phyloP scores from a whole-genome alignment of 164 flowering plant species.

The Litsea cubeba region DNA sequence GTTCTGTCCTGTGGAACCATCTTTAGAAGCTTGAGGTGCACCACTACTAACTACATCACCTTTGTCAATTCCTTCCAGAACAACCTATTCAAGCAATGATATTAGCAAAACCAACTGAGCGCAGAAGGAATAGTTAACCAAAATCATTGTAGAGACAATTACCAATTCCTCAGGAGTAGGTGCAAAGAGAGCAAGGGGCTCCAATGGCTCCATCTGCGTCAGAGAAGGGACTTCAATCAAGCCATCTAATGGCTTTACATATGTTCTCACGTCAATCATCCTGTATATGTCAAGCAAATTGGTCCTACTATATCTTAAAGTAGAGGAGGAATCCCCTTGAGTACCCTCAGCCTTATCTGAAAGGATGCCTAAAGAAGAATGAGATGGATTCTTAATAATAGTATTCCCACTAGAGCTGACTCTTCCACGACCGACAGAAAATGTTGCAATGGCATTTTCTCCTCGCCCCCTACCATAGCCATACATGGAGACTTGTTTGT shows the following conservation, averaged over 20 bases:
- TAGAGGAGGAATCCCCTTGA: conserved; percentile 35
- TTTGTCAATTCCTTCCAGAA: conserved; percentile 75
- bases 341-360: conserved; percentile 45
- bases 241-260: conserved; percentile 34
- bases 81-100: conserved; percentile 36
- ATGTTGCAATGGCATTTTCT: conserved; percentile 45
- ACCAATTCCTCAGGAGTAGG: conserved; percentile 87
- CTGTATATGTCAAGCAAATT: conserved; percentile 78
- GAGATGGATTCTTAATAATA: conserved; percentile 14
- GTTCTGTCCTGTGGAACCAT: conserved; percentile 51
- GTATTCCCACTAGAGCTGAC: conserved; percentile 29
- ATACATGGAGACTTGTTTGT: conserved; percentile 47
- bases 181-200: conserved; percentile 78
- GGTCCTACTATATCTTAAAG: conserved; percentile 60
- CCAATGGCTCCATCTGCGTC: conserved; percentile 56
- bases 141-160: conserved; percentile 11
- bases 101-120: background rate
- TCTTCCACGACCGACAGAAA: conserved; percentile 67
- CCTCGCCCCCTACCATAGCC: conserved; percentile 69
- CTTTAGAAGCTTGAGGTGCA: conserved; percentile 66
- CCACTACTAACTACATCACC: conserved; percentile 86
- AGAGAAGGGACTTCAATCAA: conserved; percentile 60
- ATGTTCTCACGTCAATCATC: conserved; percentile 39
- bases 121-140: background rate
- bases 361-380: conserved; percentile 37